Evolutionary conservation across 805 yeast species (phyloP).

Genomic region (Saccharomyces kudriavzevii): DNA sequence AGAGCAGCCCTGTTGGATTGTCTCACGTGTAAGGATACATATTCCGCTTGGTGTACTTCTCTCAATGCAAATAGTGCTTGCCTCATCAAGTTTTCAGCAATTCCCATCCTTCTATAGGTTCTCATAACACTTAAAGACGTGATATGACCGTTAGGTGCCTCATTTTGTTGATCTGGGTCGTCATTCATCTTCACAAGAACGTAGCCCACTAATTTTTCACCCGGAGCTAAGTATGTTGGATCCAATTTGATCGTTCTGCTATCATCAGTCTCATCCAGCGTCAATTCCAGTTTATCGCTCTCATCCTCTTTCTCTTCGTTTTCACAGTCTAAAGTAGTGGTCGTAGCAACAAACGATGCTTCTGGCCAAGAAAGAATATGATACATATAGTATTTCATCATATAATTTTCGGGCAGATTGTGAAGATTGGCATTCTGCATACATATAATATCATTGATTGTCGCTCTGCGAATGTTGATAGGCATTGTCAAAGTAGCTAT

Average conservation of each 20-base stretch:
- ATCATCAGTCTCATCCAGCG: conserved; percentile 15
- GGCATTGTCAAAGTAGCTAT: conserved; percentile 42
- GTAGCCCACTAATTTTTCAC: conserved; percentile 89
- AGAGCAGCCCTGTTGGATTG: conserved; percentile 89
- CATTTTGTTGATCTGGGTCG: conserved; percentile 68
- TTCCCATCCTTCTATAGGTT: conserved; percentile 88
- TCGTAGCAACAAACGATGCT: conserved; percentile 90
- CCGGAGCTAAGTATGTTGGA: conserved; percentile 52
- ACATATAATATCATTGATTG: conserved; percentile 77
- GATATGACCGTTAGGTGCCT: conserved; percentile 84
- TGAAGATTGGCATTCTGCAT: conserved; percentile 93
- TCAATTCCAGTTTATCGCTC: conserved; percentile 9
- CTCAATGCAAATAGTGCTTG: conserved; percentile 72
- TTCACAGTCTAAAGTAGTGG: conserved; percentile 38
- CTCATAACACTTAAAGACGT: conserved; percentile 93
- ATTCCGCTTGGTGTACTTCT: conserved; percentile 73
- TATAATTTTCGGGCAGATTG: conserved; percentile 91
- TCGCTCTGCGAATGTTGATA: conserved; percentile 81
- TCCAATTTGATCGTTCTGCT: conserved; percentile 40
- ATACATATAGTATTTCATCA: conserved; percentile 85
- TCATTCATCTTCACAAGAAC: conserved; percentile 96
- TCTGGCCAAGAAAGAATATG: conserved; percentile 96
- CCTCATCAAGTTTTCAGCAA: conserved; percentile 86
- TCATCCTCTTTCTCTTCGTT: conserved; percentile 29
- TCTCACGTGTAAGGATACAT: conserved; percentile 88